These are phyloP conservation scores for Hymenoscyphus scutula DNA, from an alignment of 2,329 filamentous ascomycete genomes.

Conservation along the genomic window DNA sequence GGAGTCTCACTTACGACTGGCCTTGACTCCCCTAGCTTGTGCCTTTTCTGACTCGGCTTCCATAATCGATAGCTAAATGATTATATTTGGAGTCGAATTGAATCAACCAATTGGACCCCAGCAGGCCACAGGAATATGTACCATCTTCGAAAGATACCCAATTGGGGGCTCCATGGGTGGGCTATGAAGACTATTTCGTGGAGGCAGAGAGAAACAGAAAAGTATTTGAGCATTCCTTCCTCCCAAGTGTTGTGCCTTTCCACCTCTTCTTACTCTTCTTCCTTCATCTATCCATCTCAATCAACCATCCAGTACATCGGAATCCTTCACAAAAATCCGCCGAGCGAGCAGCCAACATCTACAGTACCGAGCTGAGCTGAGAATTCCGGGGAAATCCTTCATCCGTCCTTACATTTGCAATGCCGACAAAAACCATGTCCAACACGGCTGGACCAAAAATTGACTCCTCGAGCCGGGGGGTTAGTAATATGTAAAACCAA, in stretches of 20 bases:
- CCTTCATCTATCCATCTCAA: background rate
- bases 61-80: background rate
- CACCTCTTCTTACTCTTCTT: background rate
- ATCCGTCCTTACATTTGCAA: background rate
- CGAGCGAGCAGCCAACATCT: background rate
- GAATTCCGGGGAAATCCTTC: background rate
- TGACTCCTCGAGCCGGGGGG: background rate
- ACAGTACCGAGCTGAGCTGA: background rate
- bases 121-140: background rate
- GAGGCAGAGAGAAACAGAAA: background rate
- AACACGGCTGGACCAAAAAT: background rate
- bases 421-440: background rate
- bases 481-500: background rate
- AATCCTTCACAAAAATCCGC: background rate
- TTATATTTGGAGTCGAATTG: constrained; percentile 1
- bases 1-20: too few relatives aligned
- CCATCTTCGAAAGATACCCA: background rate
- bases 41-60: background rate
- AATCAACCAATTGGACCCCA: background rate
- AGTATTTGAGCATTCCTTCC: background rate
- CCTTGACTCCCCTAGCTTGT: background rate
- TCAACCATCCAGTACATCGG: background rate
- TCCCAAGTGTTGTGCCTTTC: background rate
- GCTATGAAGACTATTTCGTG: background rate
- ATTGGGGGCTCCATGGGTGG: background rate